A percentile compares a stretch with the other conserved stretches of the same genome.
These are phyloP conservation scores for Aspergillus avenaceus DNA, from an alignment of 495 filamentous ascomycete species.

Conservation along the genomic window DNA sequence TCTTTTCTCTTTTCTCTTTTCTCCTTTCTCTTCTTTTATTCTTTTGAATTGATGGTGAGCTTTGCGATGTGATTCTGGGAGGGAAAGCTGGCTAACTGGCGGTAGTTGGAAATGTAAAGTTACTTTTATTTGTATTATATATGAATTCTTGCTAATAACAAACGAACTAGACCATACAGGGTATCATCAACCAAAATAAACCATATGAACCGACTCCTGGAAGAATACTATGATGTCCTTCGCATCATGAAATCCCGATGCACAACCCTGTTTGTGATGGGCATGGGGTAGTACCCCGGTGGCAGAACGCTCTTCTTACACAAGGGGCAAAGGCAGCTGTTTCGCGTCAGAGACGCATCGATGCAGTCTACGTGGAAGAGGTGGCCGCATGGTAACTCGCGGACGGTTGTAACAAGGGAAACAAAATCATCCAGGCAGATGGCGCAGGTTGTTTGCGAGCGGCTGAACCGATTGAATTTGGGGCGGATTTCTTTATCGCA, in stretches of 20 bases:
- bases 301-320: constrained; percentile 75
- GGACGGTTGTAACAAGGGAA: constrained; percentile 61
- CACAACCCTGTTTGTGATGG: constrained; percentile 81
- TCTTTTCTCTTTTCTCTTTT: not conserved
- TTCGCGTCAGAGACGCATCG: constrained; percentile 66
- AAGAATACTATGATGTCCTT: constrained; percentile 1
- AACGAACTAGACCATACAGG: not conserved
- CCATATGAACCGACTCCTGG: not conserved
- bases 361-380: constrained; percentile 91
- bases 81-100: too few species aligned
- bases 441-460: constrained; percentile 59
- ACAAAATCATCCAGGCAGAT: constrained; percentile 85
- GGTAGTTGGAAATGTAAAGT: too few species aligned
- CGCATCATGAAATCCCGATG: constrained; percentile 55
- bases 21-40: not conserved
- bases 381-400: constrained; percentile 82
- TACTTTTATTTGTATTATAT: not conserved
- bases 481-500: not conserved
- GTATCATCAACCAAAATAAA: constrained; percentile 6
- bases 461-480: constrained; percentile 18
- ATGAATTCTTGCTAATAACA: not conserved
- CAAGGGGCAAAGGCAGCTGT: constrained; percentile 77
- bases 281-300: constrained; percentile 60
- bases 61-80: too few species aligned
- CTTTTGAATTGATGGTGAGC: not conserved